Evolutionary conservation across 305 asterid genomes (phyloP), one percentile per base, ranked within the genome.

Genomic region (Fraxinus ornus): DNA sequence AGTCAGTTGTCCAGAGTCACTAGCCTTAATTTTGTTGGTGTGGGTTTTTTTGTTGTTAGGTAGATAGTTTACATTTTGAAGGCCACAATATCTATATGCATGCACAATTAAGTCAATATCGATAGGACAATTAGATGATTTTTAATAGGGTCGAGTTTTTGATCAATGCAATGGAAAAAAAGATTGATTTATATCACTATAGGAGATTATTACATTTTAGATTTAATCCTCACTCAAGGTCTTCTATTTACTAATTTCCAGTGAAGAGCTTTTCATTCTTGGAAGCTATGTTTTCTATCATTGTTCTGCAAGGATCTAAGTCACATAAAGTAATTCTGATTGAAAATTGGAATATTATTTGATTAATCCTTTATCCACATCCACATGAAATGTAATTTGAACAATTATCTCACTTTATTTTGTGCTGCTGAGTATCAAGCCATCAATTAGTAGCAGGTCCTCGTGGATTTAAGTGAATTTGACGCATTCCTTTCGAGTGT

Each of bases 271-370:
- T 28, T n/a, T 70, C 39, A 28, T 70, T 30, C 19, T 70, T 70
- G 75, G 37, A 70, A 70, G 6, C n/a, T 70, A 13, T 1, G 19
- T 30, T 5, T 8, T 66, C 24, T 5, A 60, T 22, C 12, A 75
- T 35, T 81, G 12, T 73, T 80, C 28, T 12, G 19, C 66, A 68
- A 74, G 39, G 41, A 12, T 26, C 66, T 78, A 22, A 37, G 72
- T 73, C 44, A 41, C 52, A 6, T 78, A 64, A 49, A 80, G 80
- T 79, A 64, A 76, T 60, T 19, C 35, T 62, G 83, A 36, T 78
- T 26, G 17, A 62, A 60, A 30, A 12, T 68, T n/a, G 32, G 22
- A 30, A 28, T 28, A 28, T 68, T 10, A 1, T 68, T 68, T 68
- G 21, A 24, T 64, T 68, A 30, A 41, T 68, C 39, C 75, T 12